Evolutionary conservation across 176 grass and related monocot genomes (phyloP).

Genomic region (Triticum monococcum): DNA sequence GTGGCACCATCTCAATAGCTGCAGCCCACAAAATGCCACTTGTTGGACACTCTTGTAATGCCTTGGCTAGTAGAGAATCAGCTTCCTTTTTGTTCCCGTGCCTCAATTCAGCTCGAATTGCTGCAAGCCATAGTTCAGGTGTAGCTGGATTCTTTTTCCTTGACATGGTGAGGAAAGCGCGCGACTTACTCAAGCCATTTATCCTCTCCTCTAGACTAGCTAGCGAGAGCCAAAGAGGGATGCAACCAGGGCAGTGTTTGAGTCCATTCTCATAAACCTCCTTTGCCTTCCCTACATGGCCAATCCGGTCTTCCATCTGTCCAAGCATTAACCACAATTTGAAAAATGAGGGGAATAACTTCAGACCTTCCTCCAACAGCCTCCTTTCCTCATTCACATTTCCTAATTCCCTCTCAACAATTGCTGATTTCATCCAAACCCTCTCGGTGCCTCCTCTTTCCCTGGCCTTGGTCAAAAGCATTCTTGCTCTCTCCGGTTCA

Average conservation of each 20-base stretch:
- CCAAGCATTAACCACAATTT: conserved; percentile 97
- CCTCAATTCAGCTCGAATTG: conserved; percentile 71
- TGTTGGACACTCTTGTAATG: conserved; percentile 83
- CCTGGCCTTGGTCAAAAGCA: conserved; percentile 84
- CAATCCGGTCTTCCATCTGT: conserved; percentile 84
- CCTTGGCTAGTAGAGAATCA: conserved; percentile 78
- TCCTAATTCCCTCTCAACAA: conserved; percentile 86
- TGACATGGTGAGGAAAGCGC: conserved; percentile 82
- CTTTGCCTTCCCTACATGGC: conserved; percentile 54
- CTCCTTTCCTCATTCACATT: conserved; percentile 72
- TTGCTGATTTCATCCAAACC: conserved; percentile 96
- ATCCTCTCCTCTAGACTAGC: conserved; percentile 81
- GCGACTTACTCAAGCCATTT: conserved; percentile 83
- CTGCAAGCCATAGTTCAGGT: conserved; percentile 92
- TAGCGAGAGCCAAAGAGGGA: conserved; percentile 83
- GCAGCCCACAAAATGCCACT: conserved; percentile 92
- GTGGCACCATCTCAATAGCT: conserved; percentile 81
- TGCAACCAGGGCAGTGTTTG: conserved; percentile 66
- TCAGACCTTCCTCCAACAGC: conserved; percentile 85
- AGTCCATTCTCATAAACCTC: conserved; percentile 80
- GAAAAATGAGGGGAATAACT: conserved; percentile 78
- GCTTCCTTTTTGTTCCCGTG: conserved; percentile 87
- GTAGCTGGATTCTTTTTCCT: conserved; percentile 85
- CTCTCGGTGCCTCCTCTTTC: conserved; percentile 95
- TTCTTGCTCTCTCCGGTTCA: conserved; percentile 92